Conservation (phyloP, 176 grass and related monocot genomes). For the Eragrostis nindensis region DNA sequence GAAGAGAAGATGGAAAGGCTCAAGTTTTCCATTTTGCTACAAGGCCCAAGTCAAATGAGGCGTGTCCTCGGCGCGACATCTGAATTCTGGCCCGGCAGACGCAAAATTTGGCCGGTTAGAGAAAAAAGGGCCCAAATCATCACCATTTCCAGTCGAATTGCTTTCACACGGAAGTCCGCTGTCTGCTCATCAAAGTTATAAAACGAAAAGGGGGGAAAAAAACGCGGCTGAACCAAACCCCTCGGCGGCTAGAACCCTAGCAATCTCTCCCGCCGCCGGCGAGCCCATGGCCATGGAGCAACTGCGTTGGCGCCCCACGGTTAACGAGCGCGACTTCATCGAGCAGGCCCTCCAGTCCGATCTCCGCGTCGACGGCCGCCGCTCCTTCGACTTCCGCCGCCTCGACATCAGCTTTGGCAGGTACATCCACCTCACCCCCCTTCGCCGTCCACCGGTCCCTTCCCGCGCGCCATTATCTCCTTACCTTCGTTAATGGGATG, state of each 20-base stretch:
- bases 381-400: constrained; percentile 81
- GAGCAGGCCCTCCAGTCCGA: constrained; percentile 66
- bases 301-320: constrained; percentile 66
- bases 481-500: neutral
- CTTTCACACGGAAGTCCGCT: too few relatives aligned
- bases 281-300: constrained; percentile 63
- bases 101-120: too few relatives aligned
- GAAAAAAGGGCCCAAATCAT: too few relatives aligned
- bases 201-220: too few relatives aligned
- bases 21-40: too few relatives aligned
- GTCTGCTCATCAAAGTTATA: too few relatives aligned
- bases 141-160: too few relatives aligned
- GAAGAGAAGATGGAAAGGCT: too few relatives aligned
- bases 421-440: constrained; percentile 15
- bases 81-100: too few relatives aligned
- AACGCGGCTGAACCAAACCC: neutral
- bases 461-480: neutral
- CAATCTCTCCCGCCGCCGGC: constrained; percentile 24
- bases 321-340: constrained; percentile 90
- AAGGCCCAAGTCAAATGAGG: too few relatives aligned
- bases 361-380: constrained; percentile 84
- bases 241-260: constrained; percentile 44
- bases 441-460: neutral
- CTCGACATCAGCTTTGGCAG: constrained; percentile 83
- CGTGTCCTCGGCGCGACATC: too few relatives aligned